Evolutionary conservation across 176 grass and related monocot species (phyloP), one percentile per base, ranked within the genome.

Genomic region (Aegilops sharonensis): DNA sequence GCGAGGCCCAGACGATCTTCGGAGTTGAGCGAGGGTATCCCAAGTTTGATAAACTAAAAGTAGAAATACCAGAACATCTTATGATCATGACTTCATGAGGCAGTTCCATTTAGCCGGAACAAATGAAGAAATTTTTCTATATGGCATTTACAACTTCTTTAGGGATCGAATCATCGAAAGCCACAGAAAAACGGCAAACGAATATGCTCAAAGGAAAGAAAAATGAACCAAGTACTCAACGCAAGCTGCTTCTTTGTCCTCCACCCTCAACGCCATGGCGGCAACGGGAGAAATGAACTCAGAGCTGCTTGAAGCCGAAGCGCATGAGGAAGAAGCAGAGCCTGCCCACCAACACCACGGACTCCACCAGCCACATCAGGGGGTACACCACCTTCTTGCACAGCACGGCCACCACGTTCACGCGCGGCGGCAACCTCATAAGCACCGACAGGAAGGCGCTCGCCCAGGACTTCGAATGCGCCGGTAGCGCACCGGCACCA

Each of bases 351-450:
- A 94, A 84, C 47, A 94, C 92, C 9, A 94, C 63, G 25, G 89
- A 90, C 77, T 94, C 89, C 11, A 91, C 83, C 23, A 94, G 7
- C 92, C 92, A 94, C 48, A 94, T 84, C 86, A 94, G 32, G 68
- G 89, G 78, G 90, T 89, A 94, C 50, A 66, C 76, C 69, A 32
- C 87, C 21, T 86, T 35, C 74, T 60, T 63, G 39, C 81, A 88
- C 72, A 91, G 32, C 76, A 80, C 70, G 7, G 79, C 76, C 40
- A 42, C 1, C 40, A 42, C 40, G 40, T 42, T 42, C 40, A 71
- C 47, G 13, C 18, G 35, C 64, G 79, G 92, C 45, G 21, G 75
- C 80, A 82, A 71, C 61, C 77, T 56, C 70, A 87, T 12, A 45
- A 11, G 75, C 78, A 30, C 64, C 27, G 76, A 77, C 5, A 87